Conservation (phyloP, 768 basidiomycete species). For the Termitomyces sp. region DNA sequence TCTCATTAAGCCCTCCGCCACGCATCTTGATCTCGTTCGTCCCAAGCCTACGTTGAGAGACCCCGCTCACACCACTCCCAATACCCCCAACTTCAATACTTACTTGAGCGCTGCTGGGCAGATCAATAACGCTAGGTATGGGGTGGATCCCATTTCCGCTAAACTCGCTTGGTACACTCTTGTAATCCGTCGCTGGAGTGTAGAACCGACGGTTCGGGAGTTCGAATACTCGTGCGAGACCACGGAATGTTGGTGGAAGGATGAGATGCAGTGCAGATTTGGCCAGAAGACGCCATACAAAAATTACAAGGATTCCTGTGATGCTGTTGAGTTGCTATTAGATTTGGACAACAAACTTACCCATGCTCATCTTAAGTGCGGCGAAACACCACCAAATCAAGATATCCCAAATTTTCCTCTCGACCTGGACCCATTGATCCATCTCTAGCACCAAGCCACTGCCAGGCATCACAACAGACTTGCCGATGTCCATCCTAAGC, state of each 20-base stretch:
- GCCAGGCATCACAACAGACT: conserved; percentile 49
- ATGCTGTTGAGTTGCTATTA: not conserved
- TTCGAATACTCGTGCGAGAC: conserved; percentile 56
- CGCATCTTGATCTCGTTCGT: conserved; percentile 67
- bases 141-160: conserved; percentile 50
- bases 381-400: conserved; percentile 44
- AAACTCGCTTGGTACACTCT: conserved; percentile 55
- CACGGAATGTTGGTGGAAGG: conserved; percentile 82
- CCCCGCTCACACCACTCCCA: conserved; percentile 26
- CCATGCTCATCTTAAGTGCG: conserved; percentile 38
- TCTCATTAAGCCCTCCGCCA: conserved; percentile 19
- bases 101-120: conserved; percentile 45
- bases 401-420: conserved; percentile 32
- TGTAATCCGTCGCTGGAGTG: conserved; percentile 87
- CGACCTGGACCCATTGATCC: conserved; percentile 28
- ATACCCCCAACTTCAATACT: conserved; percentile 41
- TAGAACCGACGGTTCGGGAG: conserved; percentile 88
- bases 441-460: conserved; percentile 36
- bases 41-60: conserved; percentile 8
- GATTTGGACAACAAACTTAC: conserved; percentile 19
- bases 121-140: conserved; percentile 83
- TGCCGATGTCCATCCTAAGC: conserved; percentile 23
- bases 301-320: conserved; percentile 70
- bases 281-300: conserved; percentile 83
- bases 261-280: conserved; percentile 70